phyloP scores from a whole-genome alignment of 2,329 filamentous ascomycete species.

The Pyricularia grisea region DNA sequence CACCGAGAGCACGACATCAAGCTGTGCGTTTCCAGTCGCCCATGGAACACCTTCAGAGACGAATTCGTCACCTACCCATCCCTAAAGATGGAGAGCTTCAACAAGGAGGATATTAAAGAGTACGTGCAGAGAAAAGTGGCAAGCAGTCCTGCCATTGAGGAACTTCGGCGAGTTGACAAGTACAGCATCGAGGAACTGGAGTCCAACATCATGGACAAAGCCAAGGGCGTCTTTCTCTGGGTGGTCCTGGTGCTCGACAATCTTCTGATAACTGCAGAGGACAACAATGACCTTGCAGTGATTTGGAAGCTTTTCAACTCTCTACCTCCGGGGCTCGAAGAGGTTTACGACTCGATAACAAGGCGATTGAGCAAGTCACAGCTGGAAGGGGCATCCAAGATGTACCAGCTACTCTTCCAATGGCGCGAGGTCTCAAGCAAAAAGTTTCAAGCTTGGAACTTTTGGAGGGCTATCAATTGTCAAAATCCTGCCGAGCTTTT shows the following conservation, averaged over 20 bases:
- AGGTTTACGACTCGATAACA: background rate
- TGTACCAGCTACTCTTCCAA: slow-evolving; percentile 1
- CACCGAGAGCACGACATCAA: too few relatives aligned
- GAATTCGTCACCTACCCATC: too few relatives aligned
- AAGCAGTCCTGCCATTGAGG: background rate
- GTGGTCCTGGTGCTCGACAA: slow-evolving; percentile 2
- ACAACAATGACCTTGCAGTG: background rate
- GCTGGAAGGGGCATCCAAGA: background rate
- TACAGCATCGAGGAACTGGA: background rate
- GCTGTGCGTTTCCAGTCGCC: too few relatives aligned
- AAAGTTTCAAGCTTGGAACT: background rate
- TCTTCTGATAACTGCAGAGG: background rate
- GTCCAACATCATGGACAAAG: background rate
- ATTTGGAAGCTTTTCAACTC: background rate
- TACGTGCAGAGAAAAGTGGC: background rate
- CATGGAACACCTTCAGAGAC: too few relatives aligned
- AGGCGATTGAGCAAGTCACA: background rate
- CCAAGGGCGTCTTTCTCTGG: slow-evolving; percentile 4
- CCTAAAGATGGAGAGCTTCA: too few relatives aligned
- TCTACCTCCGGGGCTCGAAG: background rate
- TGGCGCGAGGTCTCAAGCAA: background rate
- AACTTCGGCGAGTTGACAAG: background rate
- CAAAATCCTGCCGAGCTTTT: background rate
- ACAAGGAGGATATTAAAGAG: too few relatives aligned
- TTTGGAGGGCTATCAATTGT: background rate